Evolutionary conservation across 257 asterid genomes (phyloP).

Genomic region (Solanum dulcamara): DNA sequence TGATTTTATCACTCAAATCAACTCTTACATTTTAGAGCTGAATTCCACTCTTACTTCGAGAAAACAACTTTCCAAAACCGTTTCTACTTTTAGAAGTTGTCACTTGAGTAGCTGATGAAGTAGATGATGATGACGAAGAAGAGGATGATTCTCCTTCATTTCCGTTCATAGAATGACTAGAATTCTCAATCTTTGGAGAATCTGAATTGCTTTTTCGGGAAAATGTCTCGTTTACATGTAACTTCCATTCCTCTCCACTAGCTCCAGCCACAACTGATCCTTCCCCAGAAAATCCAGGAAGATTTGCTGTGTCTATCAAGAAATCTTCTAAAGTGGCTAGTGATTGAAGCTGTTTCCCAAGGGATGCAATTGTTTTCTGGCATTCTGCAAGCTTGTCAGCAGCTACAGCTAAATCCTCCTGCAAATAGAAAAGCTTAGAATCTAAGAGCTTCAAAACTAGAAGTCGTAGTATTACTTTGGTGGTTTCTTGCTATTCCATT

Average conservation of each 20-base stretch:
- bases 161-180: constrained; percentile 13
- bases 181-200: constrained; percentile 16
- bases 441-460: not conserved
- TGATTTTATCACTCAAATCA: not conserved
- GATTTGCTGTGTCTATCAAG: constrained; percentile 58
- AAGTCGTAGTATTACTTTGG: too few relatives aligned
- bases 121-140: constrained; percentile 24
- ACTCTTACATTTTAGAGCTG: constrained; percentile 17
- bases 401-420: constrained; percentile 65
- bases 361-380: constrained; percentile 75
- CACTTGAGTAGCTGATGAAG: constrained; percentile 23
- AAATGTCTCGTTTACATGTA: constrained; percentile 15
- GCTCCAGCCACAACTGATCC: constrained; percentile 10
- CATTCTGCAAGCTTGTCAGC: constrained; percentile 83
- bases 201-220: constrained; percentile 15
- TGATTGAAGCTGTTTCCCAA: constrained; percentile 68
- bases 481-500: too few relatives aligned
- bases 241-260: constrained; percentile 21
- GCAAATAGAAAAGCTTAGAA: not conserved
- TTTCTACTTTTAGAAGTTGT: constrained; percentile 29
- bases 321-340: constrained; percentile 77
- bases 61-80: constrained; percentile 47
- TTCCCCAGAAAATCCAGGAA: constrained; percentile 42
- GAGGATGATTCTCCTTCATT: constrained; percentile 27
- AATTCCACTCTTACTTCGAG: constrained; percentile 33